phyloP scores from a whole-genome alignment of 1,284 basidiomycete species.

The Trametes versicolor region DNA sequence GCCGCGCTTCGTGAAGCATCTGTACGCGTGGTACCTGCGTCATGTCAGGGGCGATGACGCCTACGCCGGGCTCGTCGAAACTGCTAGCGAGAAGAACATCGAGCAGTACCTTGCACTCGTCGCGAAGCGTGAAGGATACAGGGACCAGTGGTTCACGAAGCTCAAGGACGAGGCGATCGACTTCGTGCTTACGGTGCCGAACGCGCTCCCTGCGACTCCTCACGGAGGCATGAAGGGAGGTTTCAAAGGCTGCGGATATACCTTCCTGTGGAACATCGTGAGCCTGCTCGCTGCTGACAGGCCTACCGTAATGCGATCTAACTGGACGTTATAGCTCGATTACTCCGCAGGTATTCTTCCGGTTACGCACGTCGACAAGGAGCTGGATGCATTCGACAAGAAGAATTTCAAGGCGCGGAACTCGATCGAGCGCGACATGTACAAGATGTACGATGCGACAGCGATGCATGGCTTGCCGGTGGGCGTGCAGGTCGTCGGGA shows the following conservation, averaged over 20 bases:
- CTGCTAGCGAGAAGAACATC: conserved; percentile 54
- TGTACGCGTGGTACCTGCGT: conserved; percentile 54
- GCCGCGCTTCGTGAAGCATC: conserved; percentile 50
- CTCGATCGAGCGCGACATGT: conserved; percentile 41
- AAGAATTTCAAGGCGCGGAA: conserved; percentile 45
- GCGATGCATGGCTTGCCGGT: conserved; percentile 77
- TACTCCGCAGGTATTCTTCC: conserved; percentile 79
- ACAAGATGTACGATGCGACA: conserved; percentile 62
- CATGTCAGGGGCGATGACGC: conserved; percentile 38
- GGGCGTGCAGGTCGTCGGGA: conserved; percentile 70
- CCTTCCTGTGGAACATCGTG: conserved; percentile 70
- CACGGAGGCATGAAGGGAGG: conserved; percentile 52
- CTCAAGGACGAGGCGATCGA: conserved; percentile 53
- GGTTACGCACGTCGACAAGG: conserved; percentile 70
- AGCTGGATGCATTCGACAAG: conserved; percentile 59
- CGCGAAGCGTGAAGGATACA: conserved; percentile 62
- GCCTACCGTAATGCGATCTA: not conserved
- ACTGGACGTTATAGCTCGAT: conserved; percentile 60
- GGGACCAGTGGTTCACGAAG: conserved; percentile 47
- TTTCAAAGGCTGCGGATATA: conserved; percentile 44
- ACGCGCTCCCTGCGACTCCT: conserved; percentile 63
- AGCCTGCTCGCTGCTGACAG: conserved; percentile 36
- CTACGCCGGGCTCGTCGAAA: conserved; percentile 55
- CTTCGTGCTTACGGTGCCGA: conserved; percentile 68
- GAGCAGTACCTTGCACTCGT: conserved; percentile 69